Conservation (phyloP, 352 stramenopile species). For the Phytophthora podocarpi region DNA sequence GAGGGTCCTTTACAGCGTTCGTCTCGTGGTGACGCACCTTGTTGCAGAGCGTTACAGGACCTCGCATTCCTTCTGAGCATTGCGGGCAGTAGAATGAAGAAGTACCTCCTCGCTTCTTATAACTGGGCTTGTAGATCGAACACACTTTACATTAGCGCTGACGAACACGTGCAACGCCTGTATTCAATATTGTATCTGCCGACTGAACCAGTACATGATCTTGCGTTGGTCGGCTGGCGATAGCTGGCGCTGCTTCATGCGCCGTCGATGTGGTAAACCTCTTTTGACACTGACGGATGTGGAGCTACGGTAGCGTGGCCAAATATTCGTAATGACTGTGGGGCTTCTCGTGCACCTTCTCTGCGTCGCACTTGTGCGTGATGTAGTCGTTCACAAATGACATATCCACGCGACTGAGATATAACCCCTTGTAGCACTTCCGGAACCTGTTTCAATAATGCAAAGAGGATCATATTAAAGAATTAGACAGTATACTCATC, state of each 20-base stretch:
- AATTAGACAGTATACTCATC: too few species aligned
- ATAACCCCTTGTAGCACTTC: constrained; percentile 29
- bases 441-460: constrained; percentile 3
- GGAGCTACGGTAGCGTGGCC: neutral
- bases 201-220: constrained; percentile 1
- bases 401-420: constrained; percentile 26
- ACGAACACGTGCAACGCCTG: neutral
- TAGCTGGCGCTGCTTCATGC: too few species aligned
- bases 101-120: constrained; percentile 2
- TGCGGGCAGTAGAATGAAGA: constrained; percentile 13
- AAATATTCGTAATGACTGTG: constrained; percentile 12
- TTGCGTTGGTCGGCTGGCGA: too few species aligned
- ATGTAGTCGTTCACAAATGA: constrained; percentile 26
- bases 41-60: constrained; percentile 7
- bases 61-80: constrained; percentile 4
- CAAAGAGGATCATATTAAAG: too few species aligned
- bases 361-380: neutral
- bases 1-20: too few species aligned
- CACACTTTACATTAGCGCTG: constrained; percentile 13
- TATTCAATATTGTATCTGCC: neutral
- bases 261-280: too few species aligned
- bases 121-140: constrained; percentile 11
- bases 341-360: constrained; percentile 1
- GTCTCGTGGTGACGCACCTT: too few species aligned
- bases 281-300: too few species aligned